phyloP scores from a whole-genome alignment of 495 filamentous ascomycete species.

The Penicillium cinerascens region DNA sequence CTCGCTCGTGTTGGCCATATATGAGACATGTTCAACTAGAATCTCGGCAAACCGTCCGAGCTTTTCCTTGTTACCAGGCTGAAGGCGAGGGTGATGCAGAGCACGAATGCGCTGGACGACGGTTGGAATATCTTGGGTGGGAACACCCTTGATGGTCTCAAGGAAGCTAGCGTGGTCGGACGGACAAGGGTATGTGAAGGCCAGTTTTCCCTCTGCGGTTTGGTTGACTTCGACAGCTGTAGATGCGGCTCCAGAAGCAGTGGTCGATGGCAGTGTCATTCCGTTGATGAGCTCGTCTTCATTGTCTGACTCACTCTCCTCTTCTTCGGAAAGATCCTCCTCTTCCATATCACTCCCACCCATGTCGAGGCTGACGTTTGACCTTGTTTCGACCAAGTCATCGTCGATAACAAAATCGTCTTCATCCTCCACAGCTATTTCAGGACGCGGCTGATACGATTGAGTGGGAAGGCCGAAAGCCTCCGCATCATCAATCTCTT shows the following conservation, averaged over 20 bases:
- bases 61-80: slow-evolving; percentile 76
- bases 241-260: slow-evolving; percentile 17
- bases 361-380: slow-evolving; percentile 52
- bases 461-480: slow-evolving; percentile 49
- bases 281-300: slow-evolving; percentile 48
- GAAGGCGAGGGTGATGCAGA: slow-evolving; percentile 83
- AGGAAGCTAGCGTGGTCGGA: slow-evolving; percentile 71
- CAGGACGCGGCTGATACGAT: slow-evolving; percentile 31
- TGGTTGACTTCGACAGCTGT: slow-evolving; percentile 26
- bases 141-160: slow-evolving; percentile 54
- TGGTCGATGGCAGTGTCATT: slow-evolving; percentile 26
- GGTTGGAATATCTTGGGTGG: slow-evolving; percentile 62
- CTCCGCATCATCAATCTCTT: slow-evolving; percentile 50
- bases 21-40: slow-evolving; percentile 74
- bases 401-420: slow-evolving; percentile 91
- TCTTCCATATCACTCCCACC: slow-evolving; percentile 53
- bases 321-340: slow-evolving; percentile 44
- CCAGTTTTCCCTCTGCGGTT: slow-evolving; percentile 51
- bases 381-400: slow-evolving; percentile 62
- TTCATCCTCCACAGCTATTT: slow-evolving; percentile 72
- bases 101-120: slow-evolving; percentile 87
- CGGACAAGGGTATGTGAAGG: slow-evolving; percentile 83
- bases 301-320: slow-evolving; percentile 48
- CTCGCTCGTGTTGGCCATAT: slow-evolving; percentile 54
- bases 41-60: slow-evolving; percentile 68